Evolutionary conservation across 2,329 filamentous ascomycete species (phyloP), one percentile per base, ranked within the genome.

Genomic region (Niveomyces coronatus): DNA sequence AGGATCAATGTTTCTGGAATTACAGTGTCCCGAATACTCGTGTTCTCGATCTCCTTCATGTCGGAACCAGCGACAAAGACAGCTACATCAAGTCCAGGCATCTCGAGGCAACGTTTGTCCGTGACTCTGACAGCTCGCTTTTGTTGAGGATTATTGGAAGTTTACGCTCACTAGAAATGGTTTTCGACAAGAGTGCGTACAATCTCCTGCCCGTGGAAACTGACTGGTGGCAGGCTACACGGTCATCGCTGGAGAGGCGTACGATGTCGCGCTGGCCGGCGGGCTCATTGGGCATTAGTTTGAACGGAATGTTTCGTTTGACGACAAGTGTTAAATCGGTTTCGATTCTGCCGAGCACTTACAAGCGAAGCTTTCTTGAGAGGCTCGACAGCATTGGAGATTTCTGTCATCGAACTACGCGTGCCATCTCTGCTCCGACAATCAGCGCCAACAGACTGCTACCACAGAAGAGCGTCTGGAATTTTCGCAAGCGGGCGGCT

Each of bases 371-470:
- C 10, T 69, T 71, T 39, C 68, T 74, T 43, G 51, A 66, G 19
- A 63, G 67, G 47, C 55, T 76, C 10, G 70, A 74, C 45, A 55
- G 51, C 30, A 49, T 58, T 3, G 70, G 67, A 6, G 64, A 65
- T 7, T 68, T 71, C 45, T 67, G 65, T 45, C 65, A 68, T 40
- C 60, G 64, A 45, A 55, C 63, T 9, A 62, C 65, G 41, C 62
- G 61, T 13, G 66, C 70, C 40, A 63, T 69, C 13, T 64, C 67
- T 10, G 59, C 74, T 9, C 68, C 71, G 44, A 73, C 68, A n/a
- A 55, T 74, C 17, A 71, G 67, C 31, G 65, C 71, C 35, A 68
- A 62, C 43, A 64, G 75, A 56, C 70, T 76, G 41, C 50, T 71
- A 5, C 65, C 69, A 4, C 67, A 65, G 41, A 61, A 60, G 40